These are phyloP conservation scores for Aspergillus olivimuriae DNA, from an alignment of 495 filamentous ascomycete genomes.

Conservation along the genomic window DNA sequence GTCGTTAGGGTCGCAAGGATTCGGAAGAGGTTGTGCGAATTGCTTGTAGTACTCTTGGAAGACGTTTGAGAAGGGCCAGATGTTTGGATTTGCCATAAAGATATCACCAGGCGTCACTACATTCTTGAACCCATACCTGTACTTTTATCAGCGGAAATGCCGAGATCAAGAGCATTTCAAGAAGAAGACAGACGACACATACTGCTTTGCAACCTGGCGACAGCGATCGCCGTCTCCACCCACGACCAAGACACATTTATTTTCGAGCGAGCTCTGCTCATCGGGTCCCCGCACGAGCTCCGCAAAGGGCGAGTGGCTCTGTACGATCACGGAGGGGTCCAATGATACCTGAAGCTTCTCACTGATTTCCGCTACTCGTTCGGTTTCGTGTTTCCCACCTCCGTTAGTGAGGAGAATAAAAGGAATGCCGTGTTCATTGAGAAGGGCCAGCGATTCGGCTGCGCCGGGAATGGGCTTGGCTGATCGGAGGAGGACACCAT, in stretches of 20 bases:
- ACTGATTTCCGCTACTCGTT: slow-evolving; percentile 65
- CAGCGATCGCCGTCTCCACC: slow-evolving; percentile 76
- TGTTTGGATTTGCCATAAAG: slow-evolving; percentile 58
- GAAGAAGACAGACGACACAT: slow-evolving; percentile 3
- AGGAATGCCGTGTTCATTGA: slow-evolving; percentile 65
- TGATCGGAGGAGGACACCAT: slow-evolving; percentile 90
- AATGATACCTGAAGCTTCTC: slow-evolving; percentile 53
- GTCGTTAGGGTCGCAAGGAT: slow-evolving; percentile 25
- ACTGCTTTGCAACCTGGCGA: slow-evolving; percentile 64
- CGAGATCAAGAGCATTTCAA: not conserved
- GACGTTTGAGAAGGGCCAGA: slow-evolving; percentile 74
- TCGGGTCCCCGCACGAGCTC: slow-evolving; percentile 40
- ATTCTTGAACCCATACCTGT: slow-evolving; percentile 73
- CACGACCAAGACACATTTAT: slow-evolving; percentile 73
- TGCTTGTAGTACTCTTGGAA: slow-evolving; percentile 53
- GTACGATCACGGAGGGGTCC: slow-evolving; percentile 62
- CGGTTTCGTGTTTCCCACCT: slow-evolving; percentile 69
- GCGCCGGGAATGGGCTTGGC: slow-evolving; percentile 77
- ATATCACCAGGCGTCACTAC: slow-evolving; percentile 86
- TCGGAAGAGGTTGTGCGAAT: slow-evolving; percentile 55
- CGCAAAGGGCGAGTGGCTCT: slow-evolving; percentile 79
- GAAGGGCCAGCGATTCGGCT: slow-evolving; percentile 60
- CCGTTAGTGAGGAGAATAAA: slow-evolving; percentile 89
- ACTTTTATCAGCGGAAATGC: not conserved
- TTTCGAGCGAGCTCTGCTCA: slow-evolving; percentile 39